Percentiles rank a stretch among this genome's conserved stretches.
Evolutionary conservation across 2,329 filamentous ascomycete genomes (phyloP).

Genomic region (Claviceps sorghi): DNA sequence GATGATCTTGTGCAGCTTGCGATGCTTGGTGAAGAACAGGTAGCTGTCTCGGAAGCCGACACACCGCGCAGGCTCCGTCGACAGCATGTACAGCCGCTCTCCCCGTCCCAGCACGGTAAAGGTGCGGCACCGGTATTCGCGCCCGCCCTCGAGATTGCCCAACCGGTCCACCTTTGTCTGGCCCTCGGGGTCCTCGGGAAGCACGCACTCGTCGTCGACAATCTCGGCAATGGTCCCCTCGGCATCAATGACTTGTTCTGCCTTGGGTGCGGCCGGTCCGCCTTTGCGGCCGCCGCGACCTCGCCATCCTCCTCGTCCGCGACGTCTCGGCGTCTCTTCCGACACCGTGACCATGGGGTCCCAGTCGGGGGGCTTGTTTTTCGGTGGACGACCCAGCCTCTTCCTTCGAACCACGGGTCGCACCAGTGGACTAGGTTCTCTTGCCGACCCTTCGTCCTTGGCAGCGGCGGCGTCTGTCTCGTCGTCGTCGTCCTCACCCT

Average conservation of each 20-base stretch:
- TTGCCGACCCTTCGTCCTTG: constrained; percentile 28
- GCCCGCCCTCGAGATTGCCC: constrained; percentile 65
- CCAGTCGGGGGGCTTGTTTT: constrained; percentile 71
- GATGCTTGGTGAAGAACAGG: constrained; percentile 97
- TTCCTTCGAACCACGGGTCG: constrained; percentile 55
- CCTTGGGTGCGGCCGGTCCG: constrained; percentile 59
- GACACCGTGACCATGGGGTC: constrained; percentile 46
- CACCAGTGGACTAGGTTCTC: constrained; percentile 41
- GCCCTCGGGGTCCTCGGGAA: constrained; percentile 77
- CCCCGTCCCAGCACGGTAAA: constrained; percentile 81
- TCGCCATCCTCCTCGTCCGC: constrained; percentile 58
- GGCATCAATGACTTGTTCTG: constrained; percentile 77
- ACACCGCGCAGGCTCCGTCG: constrained; percentile 89
- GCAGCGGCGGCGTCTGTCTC: constrained; percentile 18
- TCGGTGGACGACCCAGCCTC: constrained; percentile 72
- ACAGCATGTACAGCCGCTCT: constrained; percentile 89
- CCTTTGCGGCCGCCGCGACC: constrained; percentile 51
- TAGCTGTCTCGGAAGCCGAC: constrained; percentile 97
- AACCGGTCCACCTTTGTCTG: constrained; percentile 87
- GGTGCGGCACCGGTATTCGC: constrained; percentile 89
- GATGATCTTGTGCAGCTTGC: constrained; percentile 93
- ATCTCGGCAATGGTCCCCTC: constrained; percentile 88
- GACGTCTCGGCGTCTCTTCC: constrained; percentile 44
- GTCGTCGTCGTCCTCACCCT: constrained; percentile 9
- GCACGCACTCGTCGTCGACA: constrained; percentile 75